A percentile compares a stretch with the other conserved stretches of the same genome.
Conservation (phyloP, 2,329 filamentous ascomycete species). For the Paracoccidioides brasiliensis region DNA sequence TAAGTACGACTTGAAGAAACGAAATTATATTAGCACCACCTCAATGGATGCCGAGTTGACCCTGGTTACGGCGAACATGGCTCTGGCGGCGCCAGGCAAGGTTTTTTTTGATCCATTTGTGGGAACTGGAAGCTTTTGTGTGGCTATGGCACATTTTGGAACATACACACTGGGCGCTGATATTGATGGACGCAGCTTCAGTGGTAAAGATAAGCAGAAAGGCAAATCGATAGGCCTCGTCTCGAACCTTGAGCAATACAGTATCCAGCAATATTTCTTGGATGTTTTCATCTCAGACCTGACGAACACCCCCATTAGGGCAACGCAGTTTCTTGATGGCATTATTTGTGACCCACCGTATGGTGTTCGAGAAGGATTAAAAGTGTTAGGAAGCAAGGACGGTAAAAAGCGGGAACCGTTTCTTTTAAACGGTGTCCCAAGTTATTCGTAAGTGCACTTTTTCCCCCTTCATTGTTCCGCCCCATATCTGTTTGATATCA, state of each 20-base stretch:
- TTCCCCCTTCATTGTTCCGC: background rate
- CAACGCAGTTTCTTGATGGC: slow-evolving; percentile 58
- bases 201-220: slow-evolving; percentile 38
- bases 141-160: slow-evolving; percentile 84
- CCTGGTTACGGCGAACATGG: slow-evolving; percentile 82
- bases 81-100: slow-evolving; percentile 66
- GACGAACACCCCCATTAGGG: slow-evolving; percentile 67
- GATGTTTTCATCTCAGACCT: slow-evolving; percentile 77
- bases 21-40: slow-evolving; percentile 86
- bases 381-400: slow-evolving; percentile 69
- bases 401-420: slow-evolving; percentile 42
- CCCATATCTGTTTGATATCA: slow-evolving; percentile 3
- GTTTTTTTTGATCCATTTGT: slow-evolving; percentile 92
- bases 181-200: slow-evolving; percentile 84
- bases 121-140: slow-evolving; percentile 82
- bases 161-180: slow-evolving; percentile 75
- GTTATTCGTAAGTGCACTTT: slow-evolving; percentile 47
- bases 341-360: slow-evolving; percentile 96
- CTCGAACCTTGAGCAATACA: slow-evolving; percentile 79
- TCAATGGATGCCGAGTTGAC: slow-evolving; percentile 95
- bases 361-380: slow-evolving; percentile 80
- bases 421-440: slow-evolving; percentile 50
- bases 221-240: slow-evolving; percentile 33
- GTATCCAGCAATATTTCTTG: slow-evolving; percentile 50
- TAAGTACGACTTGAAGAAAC: slow-evolving; percentile 82